Evolutionary conservation across 164 flowering plant genomes (phyloP), one percentile per base, ranked within the genome.

Genomic region (Chimonanthus praecox): DNA sequence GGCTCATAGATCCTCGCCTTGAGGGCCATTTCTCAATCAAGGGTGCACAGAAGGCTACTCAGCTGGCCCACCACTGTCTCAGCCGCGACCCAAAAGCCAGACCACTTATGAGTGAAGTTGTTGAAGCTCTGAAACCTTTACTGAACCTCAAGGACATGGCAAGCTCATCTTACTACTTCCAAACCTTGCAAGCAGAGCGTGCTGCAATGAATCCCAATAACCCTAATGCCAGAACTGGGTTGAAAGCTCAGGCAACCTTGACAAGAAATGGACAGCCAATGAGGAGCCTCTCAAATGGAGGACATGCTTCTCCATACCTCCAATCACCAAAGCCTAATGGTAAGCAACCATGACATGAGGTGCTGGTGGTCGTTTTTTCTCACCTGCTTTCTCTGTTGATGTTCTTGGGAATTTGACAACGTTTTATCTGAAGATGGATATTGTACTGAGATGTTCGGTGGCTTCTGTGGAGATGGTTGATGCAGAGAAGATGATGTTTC

Each of bases 101-200:
- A 72, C 97, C 92, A 9, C 78, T 87, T 7, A 92, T 92, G 97
- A 88, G 94, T 60, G 90, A 92, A 77, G 90, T 92, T 21, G 93
- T 92, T 7, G 94, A 89, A 80, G 87, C 77, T 58, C 79, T 92
- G 61, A 90, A 86, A 74, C 93, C 97, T 50, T 83, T 92, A 48
- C 85, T 81, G 45, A 85, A 84, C 74, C 93, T 92, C 73, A 92
- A 87, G 80, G 97, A 90, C 87, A 92, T 90, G 97, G 97, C 97
- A 20, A 88, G 92, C 82, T 87, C 94, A n/a, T 90, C 94, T 2
- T 86, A 84, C 74, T 84, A 85, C 74, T 88, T 84, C 81, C 97
- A 90, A 78, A 81, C 89, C 64, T 79, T 86, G 87, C 91, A 85
- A 79, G 83, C 86, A 8, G 90, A 87, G 44, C 85, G 92, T 2